Percentiles rank a stretch among this genome's conserved stretches.
Conservation (phyloP, 352 stramenopile genomes). For the Globisporangium okanoganense region DNA sequence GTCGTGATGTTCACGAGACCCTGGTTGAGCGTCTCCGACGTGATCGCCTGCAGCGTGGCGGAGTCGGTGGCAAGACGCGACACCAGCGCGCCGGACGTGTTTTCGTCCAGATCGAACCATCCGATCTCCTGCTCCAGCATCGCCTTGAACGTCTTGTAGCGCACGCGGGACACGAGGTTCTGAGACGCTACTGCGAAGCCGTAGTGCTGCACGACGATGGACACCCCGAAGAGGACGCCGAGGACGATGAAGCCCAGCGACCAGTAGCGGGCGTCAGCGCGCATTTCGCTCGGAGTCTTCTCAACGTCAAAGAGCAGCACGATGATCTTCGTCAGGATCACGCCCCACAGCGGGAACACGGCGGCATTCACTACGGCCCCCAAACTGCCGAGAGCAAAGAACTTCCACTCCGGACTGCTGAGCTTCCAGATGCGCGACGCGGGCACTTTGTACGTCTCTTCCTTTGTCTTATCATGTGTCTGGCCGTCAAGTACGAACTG, state of each 20-base stretch:
- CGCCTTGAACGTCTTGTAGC: constrained; percentile 32
- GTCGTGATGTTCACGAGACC: constrained; percentile 51
- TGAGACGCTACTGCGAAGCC: constrained; percentile 49
- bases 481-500: background rate
- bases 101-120: constrained; percentile 71
- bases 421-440: constrained; percentile 46
- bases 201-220: constrained; percentile 44
- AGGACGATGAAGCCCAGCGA: constrained; percentile 35
- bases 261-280: constrained; percentile 30
- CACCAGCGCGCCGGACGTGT: constrained; percentile 60
- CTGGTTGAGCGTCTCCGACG: constrained; percentile 63
- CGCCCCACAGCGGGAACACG: constrained; percentile 42
- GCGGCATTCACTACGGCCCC: constrained; percentile 36
- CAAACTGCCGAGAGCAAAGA: constrained; percentile 32
- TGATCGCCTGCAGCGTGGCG: constrained; percentile 68
- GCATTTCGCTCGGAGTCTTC: constrained; percentile 17
- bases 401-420: constrained; percentile 36
- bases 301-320: constrained; percentile 41
- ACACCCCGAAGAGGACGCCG: constrained; percentile 33
- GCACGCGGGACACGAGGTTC: constrained; percentile 43
- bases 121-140: constrained; percentile 74
- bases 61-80: constrained; percentile 67
- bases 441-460: background rate
- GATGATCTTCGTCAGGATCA: constrained; percentile 54
- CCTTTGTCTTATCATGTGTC: background rate